A percentile compares a stretch with the other conserved stretches of the same genome.
Conservation (phyloP, 139 green algal species). For the Dunaliella sp. region DNA sequence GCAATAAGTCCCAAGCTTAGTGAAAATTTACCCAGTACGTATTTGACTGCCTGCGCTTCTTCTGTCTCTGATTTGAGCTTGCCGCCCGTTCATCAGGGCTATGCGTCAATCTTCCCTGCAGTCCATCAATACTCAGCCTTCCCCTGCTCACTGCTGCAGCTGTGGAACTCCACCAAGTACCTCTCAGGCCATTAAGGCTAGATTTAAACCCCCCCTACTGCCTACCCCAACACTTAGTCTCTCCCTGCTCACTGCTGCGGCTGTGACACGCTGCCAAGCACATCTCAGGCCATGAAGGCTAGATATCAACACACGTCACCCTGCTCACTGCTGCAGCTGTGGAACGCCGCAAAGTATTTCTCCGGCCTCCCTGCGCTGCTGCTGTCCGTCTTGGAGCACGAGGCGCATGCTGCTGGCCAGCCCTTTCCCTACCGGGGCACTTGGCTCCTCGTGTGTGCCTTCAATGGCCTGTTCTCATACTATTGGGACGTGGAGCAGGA, state of each 20-base stretch:
- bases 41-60: too few species aligned
- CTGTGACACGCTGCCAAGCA: constrained; percentile 95
- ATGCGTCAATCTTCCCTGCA: too few species aligned
- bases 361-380: constrained; percentile 92
- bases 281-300: constrained; percentile 80
- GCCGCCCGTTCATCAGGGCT: too few species aligned
- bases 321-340: constrained; percentile 52
- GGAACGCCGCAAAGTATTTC: constrained; percentile 93
- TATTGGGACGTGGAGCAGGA: constrained; percentile 97
- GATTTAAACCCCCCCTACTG: too few species aligned
- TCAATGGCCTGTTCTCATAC: constrained; percentile 91
- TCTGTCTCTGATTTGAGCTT: too few species aligned
- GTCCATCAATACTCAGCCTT: too few species aligned
- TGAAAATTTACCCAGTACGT: too few species aligned
- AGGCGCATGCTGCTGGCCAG: constrained; percentile 58
- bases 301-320: too few species aligned
- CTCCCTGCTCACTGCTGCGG: constrained; percentile 35
- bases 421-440: constrained; percentile 51
- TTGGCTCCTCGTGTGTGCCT: constrained; percentile 71
- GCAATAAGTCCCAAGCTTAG: too few species aligned
- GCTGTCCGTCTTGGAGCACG: constrained; percentile 70
- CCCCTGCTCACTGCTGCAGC: constrained; percentile 36
- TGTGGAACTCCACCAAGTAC: constrained; percentile 95
- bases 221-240: too few species aligned
- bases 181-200: too few species aligned